Conservation (phyloP, 2,329 filamentous ascomycete species). For the Sclerotinia glacialis region DNA sequence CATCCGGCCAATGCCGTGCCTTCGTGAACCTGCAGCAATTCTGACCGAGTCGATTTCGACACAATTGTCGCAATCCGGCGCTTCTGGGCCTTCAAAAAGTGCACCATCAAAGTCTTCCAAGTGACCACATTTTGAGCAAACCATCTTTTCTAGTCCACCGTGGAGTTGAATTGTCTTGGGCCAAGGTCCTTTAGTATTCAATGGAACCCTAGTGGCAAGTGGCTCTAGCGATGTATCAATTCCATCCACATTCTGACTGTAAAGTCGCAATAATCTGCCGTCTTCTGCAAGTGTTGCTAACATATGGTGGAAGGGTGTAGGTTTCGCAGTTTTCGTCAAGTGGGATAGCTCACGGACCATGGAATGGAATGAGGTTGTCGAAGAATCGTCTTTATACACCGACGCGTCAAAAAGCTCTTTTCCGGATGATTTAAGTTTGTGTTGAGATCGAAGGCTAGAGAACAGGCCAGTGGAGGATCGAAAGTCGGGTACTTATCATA, state of each 20-base stretch:
- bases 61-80: conserved; percentile 77
- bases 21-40: conserved; percentile 77
- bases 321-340: conserved; percentile 71
- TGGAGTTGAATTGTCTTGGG: conserved; percentile 91
- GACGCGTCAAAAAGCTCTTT: conserved; percentile 97
- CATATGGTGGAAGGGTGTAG: conserved; percentile 90
- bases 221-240: conserved; percentile 83
- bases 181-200: conserved; percentile 85
- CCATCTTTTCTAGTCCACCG: conserved; percentile 91
- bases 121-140: conserved; percentile 86
- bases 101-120: conserved; percentile 72
- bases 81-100: conserved; percentile 78
- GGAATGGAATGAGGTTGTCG: conserved; percentile 87
- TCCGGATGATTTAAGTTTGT: conserved; percentile 88
- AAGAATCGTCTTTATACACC: conserved; percentile 88
- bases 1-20: conserved; percentile 86
- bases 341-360: conserved; percentile 90
- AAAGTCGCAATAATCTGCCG: conserved; percentile 81
- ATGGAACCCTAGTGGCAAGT: conserved; percentile 74
- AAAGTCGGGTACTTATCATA: conserved; percentile 80
- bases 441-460: conserved; percentile 75
- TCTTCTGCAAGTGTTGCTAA: conserved; percentile 86
- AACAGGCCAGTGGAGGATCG: conserved; percentile 90
- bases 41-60: conserved; percentile 72
- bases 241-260: conserved; percentile 96